Evolutionary conservation across 1,139 yeast genomes (phyloP), one percentile per base, ranked within the genome.

Genomic region (Geotrichum australiense): DNA sequence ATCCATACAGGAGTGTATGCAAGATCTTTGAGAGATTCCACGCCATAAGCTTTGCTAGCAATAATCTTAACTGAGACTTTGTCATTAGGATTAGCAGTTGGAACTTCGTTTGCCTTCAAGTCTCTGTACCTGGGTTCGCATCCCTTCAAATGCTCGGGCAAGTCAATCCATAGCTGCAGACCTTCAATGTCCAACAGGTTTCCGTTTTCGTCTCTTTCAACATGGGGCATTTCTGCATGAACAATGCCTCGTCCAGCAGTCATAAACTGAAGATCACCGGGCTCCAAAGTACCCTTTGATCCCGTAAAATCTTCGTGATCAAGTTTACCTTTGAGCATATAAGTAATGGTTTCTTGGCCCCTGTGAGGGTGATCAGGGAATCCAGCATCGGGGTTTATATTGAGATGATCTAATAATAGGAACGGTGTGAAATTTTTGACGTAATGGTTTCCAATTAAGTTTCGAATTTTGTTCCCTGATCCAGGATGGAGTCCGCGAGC

Each of bases 281-380:
- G 79, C 47, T 76, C 74, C 43, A 87, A 66, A 19, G 85, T 70
- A 42, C 96, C 96, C 45, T 74, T 72, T 25, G 80, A 69, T 1
- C 96, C 96, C 2, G 94, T 84, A 65, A 86, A 85, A 61, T 87
- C 96, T 60, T 85, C 95, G 61, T 87, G 96, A 22, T 25, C 65
- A 63, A 86, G 68, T 46, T 76, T 78, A 37, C 96, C 96, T 43
- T 75, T 70, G 47, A 79, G 63, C 43, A 86, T 66, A 53, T 80
- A 76, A 3, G 95, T 81, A 47, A 87, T 76, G 21, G 96, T 87
- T 62, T 85, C 95, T 62, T 84, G 93, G 20, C 94, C 95, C 47
- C 85, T 74, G 61, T 87, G 96, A 21, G 96, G 96, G 59, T 87
- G 96, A 53, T 84, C 91, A 4, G 95, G 95, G 66, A 86, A 86